Evolutionary conservation across 1,139 yeast species (phyloP), one percentile per base, ranked within the genome.

Genomic region (Yamadazyma atmosphaerica): DNA sequence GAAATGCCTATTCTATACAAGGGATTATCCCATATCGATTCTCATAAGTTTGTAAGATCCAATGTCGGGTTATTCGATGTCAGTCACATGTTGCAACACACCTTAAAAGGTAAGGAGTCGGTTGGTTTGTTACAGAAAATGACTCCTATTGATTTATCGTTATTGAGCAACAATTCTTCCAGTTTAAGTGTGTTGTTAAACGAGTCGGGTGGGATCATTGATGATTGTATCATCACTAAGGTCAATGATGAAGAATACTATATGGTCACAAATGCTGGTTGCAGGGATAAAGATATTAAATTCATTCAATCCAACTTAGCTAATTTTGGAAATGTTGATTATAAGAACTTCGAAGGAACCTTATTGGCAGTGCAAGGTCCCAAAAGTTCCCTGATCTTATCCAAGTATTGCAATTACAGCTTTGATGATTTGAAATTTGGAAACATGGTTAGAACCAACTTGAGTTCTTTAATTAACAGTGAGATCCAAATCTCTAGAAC

Each of bases 251-350:
- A 83, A 46, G 77, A 79, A 25, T 90, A 75, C 60, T 89, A 89
- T 60, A 80, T 92, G 57, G 98, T 92, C n/a, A 90, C 98, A 37
- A 92, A 92, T 60, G 98, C 98, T 5, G 98, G 96, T 5, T 86
- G 98, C 55, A 75, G 95, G 45, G 92, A 78, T 3, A 83, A 86
- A 58, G 98, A 90, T 56, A 60, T 80, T 29, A 65, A 65, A 13
- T 90, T 86, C 55, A 68, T 92, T 51, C 65, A 71, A 34, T 55
- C 63, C 2, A 83, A 83, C 52, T 62, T 81, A 37, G 39, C 52
- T 4, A 65, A 63, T 1, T 76, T 70, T 49, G 57, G 53, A 38
- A 71, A 69, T 39, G 78, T 85, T 22, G 54, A 65, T 24, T 94
- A 90, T 61, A 63, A 70, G 32, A 73, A 80, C 14, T 79, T 89